Conservation (phyloP, 768 basidiomycete genomes). For the Boletales sp. region DNA sequence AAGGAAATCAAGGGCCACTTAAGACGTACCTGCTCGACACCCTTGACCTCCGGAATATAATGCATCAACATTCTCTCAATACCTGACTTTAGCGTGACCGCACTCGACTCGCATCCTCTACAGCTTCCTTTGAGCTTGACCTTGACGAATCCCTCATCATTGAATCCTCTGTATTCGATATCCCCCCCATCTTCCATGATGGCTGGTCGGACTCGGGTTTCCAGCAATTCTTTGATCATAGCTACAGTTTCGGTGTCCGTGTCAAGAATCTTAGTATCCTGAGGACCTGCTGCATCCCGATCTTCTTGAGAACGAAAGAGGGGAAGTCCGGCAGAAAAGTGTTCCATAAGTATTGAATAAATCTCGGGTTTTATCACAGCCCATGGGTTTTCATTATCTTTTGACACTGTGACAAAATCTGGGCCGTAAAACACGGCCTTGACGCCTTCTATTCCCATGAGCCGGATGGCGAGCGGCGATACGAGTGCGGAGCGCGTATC, state of each 20-base stretch:
- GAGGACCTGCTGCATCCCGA: conserved; percentile 77
- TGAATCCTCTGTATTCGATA: conserved; percentile 92
- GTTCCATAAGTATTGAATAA: conserved; percentile 95
- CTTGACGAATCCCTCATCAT: conserved; percentile 77
- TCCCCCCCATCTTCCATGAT: conserved; percentile 99
- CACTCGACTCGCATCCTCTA: conserved; percentile 89
- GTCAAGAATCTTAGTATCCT: conserved; percentile 91
- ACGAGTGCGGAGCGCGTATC: conserved; percentile 80
- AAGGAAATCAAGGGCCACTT: neutral
- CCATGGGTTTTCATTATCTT: conserved; percentile 85
- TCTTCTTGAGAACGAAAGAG: conserved; percentile 86
- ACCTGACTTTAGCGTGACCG: conserved; percentile 93
- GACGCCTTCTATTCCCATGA: conserved; percentile 95
- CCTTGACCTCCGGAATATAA: conserved; percentile 95
- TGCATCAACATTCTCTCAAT: conserved; percentile 99
- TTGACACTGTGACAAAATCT: conserved; percentile 96
- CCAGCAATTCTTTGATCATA: conserved; percentile 97
- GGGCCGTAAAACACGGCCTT: conserved; percentile 91
- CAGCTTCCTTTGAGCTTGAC: conserved; percentile 97
- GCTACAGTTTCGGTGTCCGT: conserved; percentile 95
- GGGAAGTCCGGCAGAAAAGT: conserved; percentile 86
- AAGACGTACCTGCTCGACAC: conserved; percentile 71
- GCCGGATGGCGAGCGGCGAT: conserved; percentile 92
- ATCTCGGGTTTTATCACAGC: conserved; percentile 93
- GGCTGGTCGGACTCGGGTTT: conserved; percentile 91